Base-by-base conservation (phyloP, 1,139 yeast genomes). In the Saccharomyces hybrid region DNA sequence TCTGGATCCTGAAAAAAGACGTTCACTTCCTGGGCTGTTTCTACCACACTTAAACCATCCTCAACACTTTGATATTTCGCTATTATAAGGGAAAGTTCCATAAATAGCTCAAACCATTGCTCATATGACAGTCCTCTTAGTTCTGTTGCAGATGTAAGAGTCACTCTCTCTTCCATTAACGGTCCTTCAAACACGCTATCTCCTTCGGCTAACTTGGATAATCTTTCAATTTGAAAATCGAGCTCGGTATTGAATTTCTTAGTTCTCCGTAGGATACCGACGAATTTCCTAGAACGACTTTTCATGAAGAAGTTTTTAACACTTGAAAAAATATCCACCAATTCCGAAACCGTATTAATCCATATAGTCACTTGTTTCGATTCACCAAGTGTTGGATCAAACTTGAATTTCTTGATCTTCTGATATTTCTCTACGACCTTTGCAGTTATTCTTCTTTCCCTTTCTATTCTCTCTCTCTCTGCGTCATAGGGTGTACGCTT, bases 101-200 rank as follows among this genome's bases (percentile, higher is more conserved):
- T 84, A 65, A 90, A 88, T 7, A 93, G 74, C 58, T 80, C 82
- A 67, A 90, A 89, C 99, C 99, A 93, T 44, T 79, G 79, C 49
- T 85, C 87, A 66, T 88, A 88, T 1, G 77, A 75, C 23, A 90
- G 73, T 0, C 97, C 97, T 57, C 96, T 77, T 65, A 87, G 87
- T 58, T 80, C 85, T 3, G 70, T 68, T 1, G 70, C 69, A 3
- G 75, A 71, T 0, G 75, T 72, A 26, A 73, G 57, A 1, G 79
- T 55, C 70, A 78, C 60, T 73, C 74, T 58, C 54, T 69, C 75
- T 57, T 74, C 77, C 57, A 67, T 62, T 9, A 70, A 62, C 0
- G 75, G 72, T 7, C 70, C 69, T 54, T 64, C 69, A 25, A 66
- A 61, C 14, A 65, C 56, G 62, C 75, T 73, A 53, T 81, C 80